phyloP scores from a whole-genome alignment of 805 yeast genomes.

The Teunomyces panamensis region DNA sequence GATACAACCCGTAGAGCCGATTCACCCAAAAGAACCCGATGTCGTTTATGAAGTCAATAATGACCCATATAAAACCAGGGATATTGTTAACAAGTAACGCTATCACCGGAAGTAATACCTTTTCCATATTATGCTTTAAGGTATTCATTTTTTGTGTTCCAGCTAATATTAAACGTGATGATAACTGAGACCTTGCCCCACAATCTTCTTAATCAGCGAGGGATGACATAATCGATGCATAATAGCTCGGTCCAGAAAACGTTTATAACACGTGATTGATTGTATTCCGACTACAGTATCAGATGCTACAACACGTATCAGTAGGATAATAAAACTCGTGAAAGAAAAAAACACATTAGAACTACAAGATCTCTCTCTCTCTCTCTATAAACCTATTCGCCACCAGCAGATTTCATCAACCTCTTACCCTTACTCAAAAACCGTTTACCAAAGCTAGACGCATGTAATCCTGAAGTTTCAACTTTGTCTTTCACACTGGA shows the following conservation, averaged over 20 bases:
- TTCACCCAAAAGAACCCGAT: conserved; percentile 47
- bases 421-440: conserved; percentile 57
- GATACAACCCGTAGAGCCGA: conserved; percentile 32
- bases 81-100: conserved; percentile 32
- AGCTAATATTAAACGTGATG: background rate
- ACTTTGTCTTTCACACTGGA: conserved; percentile 50
- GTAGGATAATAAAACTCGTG: too few species aligned
- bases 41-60: conserved; percentile 43
- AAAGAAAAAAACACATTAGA: too few species aligned
- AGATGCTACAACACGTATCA: background rate
- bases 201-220: background rate
- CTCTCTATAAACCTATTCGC: background rate
- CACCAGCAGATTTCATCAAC: conserved; percentile 32
- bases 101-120: conserved; percentile 19
- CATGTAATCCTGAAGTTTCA: conserved; percentile 43
- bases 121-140: background rate
- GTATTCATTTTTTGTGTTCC: background rate
- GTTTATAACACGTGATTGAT: background rate
- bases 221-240: too few species aligned
- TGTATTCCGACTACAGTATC: background rate
- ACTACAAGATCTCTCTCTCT: background rate
- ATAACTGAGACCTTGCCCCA: background rate
- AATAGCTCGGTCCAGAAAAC: too few species aligned
- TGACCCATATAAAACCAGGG: conserved; percentile 39
- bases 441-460: conserved; percentile 55